Evolutionary conservation across 768 basidiomycete genomes (phyloP).

Genomic region (Pulveroboletus sp.): DNA sequence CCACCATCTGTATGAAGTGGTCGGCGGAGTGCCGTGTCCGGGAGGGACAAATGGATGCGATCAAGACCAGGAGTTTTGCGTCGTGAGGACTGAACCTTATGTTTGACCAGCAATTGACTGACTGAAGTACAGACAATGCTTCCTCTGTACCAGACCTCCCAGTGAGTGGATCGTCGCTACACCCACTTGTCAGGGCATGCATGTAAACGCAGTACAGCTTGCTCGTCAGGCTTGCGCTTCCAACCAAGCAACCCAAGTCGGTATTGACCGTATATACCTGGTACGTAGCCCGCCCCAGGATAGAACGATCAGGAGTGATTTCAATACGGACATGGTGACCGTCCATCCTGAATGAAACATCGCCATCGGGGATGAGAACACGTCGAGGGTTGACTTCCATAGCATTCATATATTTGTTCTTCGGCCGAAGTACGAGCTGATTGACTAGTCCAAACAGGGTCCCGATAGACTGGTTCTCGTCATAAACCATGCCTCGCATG

Average conservation of each 20-base stretch:
- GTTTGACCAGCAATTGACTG: constrained; percentile 39
- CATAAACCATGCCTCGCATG: too few species aligned
- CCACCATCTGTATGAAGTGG: constrained; percentile 39
- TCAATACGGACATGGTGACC: constrained; percentile 11
- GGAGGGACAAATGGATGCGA: constrained; percentile 28
- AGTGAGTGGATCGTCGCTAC: constrained; percentile 42
- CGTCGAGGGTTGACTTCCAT: neutral
- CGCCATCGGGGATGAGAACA: constrained; percentile 40
- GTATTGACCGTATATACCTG: constrained; percentile 26
- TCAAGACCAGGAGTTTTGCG: too few species aligned
- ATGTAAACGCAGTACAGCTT: constrained; percentile 39
- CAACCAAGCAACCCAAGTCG: constrained; percentile 23
- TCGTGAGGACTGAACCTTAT: constrained; percentile 29
- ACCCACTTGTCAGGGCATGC: constrained; percentile 40
- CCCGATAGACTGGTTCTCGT: too few species aligned
- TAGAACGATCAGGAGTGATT: neutral
- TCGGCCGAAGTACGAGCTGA: constrained; percentile 39
- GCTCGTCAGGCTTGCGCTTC: constrained; percentile 12
- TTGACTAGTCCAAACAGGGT: constrained; percentile 42
- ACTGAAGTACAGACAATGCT: too few species aligned
- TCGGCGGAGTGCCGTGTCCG: constrained; percentile 37
- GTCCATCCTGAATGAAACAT: constrained; percentile 28
- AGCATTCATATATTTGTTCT: constrained; percentile 13
- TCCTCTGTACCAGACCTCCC: too few species aligned
- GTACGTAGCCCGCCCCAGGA: constrained; percentile 10